Conservation (phyloP, 2,329 filamentous ascomycete genomes). For the Colletotrichum coccodes region DNA sequence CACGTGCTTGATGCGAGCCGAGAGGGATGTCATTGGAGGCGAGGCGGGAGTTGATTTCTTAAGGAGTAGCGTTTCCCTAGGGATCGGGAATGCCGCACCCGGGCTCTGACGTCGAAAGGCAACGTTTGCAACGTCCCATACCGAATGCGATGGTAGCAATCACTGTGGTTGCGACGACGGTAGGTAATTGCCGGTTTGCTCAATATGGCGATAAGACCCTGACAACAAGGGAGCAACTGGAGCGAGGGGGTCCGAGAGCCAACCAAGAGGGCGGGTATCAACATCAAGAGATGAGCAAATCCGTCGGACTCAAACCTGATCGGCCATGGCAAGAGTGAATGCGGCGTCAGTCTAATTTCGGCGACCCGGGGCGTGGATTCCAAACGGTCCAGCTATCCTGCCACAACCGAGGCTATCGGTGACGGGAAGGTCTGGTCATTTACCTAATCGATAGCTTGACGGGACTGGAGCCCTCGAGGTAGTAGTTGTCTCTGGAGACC, state of each 20-base stretch:
- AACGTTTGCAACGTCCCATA: not conserved
- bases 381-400: not conserved
- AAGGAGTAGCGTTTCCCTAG: not conserved
- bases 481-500: not conserved
- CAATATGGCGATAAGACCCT: not conserved
- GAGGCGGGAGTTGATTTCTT: not conserved
- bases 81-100: not conserved
- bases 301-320: not conserved
- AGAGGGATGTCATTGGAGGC: not conserved
- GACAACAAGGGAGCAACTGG: not conserved
- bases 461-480: not conserved
- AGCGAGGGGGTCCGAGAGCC: not conserved
- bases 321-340: not conserved
- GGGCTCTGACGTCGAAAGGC: not conserved
- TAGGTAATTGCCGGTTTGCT: not conserved
- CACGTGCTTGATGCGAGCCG: constrained; percentile 8
- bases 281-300: not conserved
- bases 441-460: not conserved
- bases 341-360: constrained; percentile 12
- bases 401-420: not conserved
- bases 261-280: not conserved
- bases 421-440: not conserved
- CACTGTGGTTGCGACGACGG: not conserved
- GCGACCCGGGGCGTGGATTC: not conserved
- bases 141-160: not conserved